These are phyloP conservation scores for Auricularia sp. DNA, from an alignment of 768 basidiomycete species.

Conservation along the genomic window DNA sequence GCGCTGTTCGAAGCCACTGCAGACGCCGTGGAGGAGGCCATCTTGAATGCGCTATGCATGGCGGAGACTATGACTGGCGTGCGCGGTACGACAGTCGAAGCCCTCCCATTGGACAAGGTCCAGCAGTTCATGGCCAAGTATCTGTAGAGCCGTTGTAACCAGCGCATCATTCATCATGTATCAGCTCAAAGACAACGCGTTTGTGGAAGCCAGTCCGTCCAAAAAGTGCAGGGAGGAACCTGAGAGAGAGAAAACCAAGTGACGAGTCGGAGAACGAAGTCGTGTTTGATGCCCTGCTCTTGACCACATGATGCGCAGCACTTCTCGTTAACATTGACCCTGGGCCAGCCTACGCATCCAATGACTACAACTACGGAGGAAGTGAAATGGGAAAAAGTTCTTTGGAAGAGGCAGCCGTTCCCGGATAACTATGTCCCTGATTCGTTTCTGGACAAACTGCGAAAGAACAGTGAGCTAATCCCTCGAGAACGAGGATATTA, in stretches of 20 bases:
- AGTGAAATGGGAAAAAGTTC: conserved; percentile 51
- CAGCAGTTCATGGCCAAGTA: not conserved
- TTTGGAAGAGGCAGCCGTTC: conserved; percentile 68
- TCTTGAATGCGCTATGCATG: not conserved
- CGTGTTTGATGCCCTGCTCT: too few relatives aligned
- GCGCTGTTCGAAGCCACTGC: conserved; percentile 2
- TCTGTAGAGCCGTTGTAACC: not conserved
- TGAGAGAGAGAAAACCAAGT: too few relatives aligned
- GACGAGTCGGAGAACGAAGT: too few relatives aligned
- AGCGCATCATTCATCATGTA: too few relatives aligned
- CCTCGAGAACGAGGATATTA: not conserved
- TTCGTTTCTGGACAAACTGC: conserved; percentile 68
- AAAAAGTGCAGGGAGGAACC: too few relatives aligned
- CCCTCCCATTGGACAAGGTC: conserved; percentile 1
- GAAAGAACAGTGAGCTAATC: conserved; percentile 59
- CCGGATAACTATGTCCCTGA: conserved; percentile 81
- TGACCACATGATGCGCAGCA: too few relatives aligned
- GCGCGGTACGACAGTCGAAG: not conserved
- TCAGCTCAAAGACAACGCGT: too few relatives aligned
- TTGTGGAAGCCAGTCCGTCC: too few relatives aligned
- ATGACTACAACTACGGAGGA: conserved; percentile 1
- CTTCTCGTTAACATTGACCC: too few relatives aligned
- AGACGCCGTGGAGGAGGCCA: conserved; percentile 1
- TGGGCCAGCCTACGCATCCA: not conserved
- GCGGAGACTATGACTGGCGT: conserved; percentile 4